These are phyloP conservation scores for Colletotrichum limetticola DNA, from an alignment of 2,329 filamentous ascomycete genomes.

Conservation along the genomic window DNA sequence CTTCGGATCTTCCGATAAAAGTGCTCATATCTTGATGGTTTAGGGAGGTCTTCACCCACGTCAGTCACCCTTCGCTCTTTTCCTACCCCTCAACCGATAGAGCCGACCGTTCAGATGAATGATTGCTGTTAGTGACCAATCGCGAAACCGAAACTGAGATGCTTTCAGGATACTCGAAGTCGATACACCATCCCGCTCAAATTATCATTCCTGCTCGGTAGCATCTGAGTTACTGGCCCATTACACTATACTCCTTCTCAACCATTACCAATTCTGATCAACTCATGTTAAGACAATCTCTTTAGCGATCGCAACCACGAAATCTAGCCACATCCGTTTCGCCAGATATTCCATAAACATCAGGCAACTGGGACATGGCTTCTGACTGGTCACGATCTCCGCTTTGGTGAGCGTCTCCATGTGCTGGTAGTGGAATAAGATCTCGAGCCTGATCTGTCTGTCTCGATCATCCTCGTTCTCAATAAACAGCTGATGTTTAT, in stretches of 20 bases:
- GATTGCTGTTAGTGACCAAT: fast-evolving
- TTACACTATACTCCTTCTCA: no score
- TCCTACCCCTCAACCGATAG: not conserved
- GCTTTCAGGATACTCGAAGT: no score
- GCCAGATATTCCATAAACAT: not conserved
- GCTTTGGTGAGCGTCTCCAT: not conserved
- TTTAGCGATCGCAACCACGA: not conserved
- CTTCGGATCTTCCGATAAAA: no score
- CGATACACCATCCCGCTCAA: no score
- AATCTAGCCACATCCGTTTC: not conserved
- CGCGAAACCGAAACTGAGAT: not conserved
- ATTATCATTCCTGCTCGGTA: no score
- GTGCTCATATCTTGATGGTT: no score
- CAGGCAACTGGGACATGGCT: not conserved
- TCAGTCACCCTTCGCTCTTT: not conserved
- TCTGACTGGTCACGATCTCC: not conserved
- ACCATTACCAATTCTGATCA: not conserved
- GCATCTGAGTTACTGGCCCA: no score
- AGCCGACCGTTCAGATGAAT: not conserved
- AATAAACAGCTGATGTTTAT: not conserved
- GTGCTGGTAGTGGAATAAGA: not conserved
- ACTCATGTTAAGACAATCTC: not conserved
- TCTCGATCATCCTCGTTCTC: not conserved
- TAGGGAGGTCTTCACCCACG: no score
- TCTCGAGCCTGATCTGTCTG: not conserved